phyloP scores from a whole-genome alignment of 2,329 filamentous ascomycete genomes.

The Xylaria sp. region DNA sequence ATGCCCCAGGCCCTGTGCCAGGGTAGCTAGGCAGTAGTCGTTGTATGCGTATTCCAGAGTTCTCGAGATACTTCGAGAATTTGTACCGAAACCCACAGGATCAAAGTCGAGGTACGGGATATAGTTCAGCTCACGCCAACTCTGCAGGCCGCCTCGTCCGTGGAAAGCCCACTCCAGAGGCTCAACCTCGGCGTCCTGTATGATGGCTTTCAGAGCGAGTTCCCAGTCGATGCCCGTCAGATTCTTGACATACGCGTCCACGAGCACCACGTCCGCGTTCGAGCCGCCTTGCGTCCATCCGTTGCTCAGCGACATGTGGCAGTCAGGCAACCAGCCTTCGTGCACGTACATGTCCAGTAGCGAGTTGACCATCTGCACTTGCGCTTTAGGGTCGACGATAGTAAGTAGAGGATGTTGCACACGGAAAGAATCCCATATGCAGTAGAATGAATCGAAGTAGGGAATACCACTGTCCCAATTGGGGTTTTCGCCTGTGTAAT shows the following conservation, averaged over 20 bases:
- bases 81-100: conserved; percentile 65
- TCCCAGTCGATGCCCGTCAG: conserved; percentile 68
- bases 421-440: conserved; percentile 72
- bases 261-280: conserved; percentile 71
- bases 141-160: conserved; percentile 71
- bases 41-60: conserved; percentile 75
- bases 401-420: conserved; percentile 72
- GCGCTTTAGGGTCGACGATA: conserved; percentile 68
- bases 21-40: conserved; percentile 64
- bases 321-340: conserved; percentile 74
- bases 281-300: conserved; percentile 75
- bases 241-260: conserved; percentile 71
- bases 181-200: conserved; percentile 71
- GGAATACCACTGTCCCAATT: conserved; percentile 69
- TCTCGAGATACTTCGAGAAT: conserved; percentile 72
- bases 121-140: conserved; percentile 72
- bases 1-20: conserved; percentile 55
- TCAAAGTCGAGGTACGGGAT: conserved; percentile 73
- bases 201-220: conserved; percentile 69
- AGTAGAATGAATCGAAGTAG: conserved; percentile 68
- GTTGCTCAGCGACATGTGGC: conserved; percentile 73
- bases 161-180: conserved; percentile 71
- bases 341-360: conserved; percentile 72
- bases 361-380: conserved; percentile 69
- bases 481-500: conserved; percentile 73